Evolutionary conservation across 805 yeast species (phyloP), one percentile per base, ranked within the genome.

Genomic region (Nakazawaea peltata): DNA sequence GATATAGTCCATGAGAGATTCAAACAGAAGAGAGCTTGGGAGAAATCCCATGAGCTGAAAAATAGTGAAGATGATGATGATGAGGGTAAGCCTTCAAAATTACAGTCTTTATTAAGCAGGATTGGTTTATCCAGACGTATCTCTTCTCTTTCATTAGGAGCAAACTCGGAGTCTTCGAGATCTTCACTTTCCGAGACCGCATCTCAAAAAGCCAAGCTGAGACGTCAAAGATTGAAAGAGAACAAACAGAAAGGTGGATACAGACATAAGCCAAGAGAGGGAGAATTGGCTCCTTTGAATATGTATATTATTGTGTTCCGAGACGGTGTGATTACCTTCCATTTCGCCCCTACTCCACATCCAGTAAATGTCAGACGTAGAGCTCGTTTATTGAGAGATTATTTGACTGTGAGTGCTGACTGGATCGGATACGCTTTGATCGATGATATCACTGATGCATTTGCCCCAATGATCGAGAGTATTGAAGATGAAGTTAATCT

Each of bases 341-440:
- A 92, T 59, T 86, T 85, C 57, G 79, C 86, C 8, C 90, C 96
- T 10, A 86, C 97, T 0, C 95, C 96, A 3, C 98, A 92, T 56
- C 94, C 97, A 0, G 83, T 87, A 32, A 92, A 92, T 51, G 98
- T 92, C 22, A 74, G 98, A 46, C 71, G 97, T 54, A 74, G 98
- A 54, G 94, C 95, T 0, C 68, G 98, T 39, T 61, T 92, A 43
- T 66, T 90, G 43, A 69, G 80, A 42, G 98, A 92, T 54, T 90
- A 88, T 51, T 63, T 92, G 42, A 85, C 84, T 2, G 95, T 92
- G 4, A 75, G 90, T 2, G 77, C 97, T 0, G 97, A 92, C 56
- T 92, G 98, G 98, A 81, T 92, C 30, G 90, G 96, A 1, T 92
- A 92, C 59, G 97, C 97, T 0, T 61, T 92, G 43, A 85, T 92